Percentiles rank a stretch among this genome's conserved stretches.
Conservation (phyloP, 164 flowering plant genomes). For the Aristolochia contorta region DNA sequence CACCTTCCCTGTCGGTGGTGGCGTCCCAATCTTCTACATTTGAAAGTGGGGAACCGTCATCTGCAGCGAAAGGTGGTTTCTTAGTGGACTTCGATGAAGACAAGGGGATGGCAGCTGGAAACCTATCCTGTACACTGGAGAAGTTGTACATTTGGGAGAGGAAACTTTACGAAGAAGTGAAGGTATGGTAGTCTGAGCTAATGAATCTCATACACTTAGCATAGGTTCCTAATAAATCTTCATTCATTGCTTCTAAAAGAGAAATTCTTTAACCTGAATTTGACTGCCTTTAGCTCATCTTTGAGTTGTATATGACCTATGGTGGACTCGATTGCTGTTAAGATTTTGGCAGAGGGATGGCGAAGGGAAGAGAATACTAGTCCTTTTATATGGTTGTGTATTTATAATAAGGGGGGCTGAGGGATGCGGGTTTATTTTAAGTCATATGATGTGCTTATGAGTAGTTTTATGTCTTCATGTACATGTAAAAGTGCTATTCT, state of each 20-base stretch:
- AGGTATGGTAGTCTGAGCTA: constrained; percentile 38
- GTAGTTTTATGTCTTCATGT: too few relatives aligned
- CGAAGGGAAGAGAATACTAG: too few relatives aligned
- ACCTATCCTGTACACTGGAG: constrained; percentile 70
- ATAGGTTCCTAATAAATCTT: background rate
- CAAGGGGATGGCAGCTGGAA: constrained; percentile 27
- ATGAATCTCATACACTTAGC: background rate
- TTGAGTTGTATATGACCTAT: too few relatives aligned
- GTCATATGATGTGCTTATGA: too few relatives aligned
- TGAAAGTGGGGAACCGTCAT: constrained; percentile 30
- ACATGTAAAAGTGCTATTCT: too few relatives aligned
- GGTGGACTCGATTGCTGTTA: too few relatives aligned
- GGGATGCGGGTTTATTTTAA: too few relatives aligned
- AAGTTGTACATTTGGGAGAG: constrained; percentile 92
- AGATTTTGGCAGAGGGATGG: too few relatives aligned
- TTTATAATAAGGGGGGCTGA: too few relatives aligned
- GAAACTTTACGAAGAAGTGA: constrained; percentile 87
- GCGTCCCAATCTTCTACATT: constrained; percentile 61
- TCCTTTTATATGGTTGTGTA: too few relatives aligned
- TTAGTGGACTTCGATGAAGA: constrained; percentile 39
- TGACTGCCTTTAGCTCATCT: too few relatives aligned
- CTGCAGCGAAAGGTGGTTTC: constrained; percentile 21
- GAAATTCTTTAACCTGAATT: too few relatives aligned
- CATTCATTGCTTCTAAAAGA: background rate
- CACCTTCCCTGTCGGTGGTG: constrained; percentile 47